Evolutionary conservation across 306 rosid genomes (phyloP).

Genomic region (Cucumis melo): DNA sequence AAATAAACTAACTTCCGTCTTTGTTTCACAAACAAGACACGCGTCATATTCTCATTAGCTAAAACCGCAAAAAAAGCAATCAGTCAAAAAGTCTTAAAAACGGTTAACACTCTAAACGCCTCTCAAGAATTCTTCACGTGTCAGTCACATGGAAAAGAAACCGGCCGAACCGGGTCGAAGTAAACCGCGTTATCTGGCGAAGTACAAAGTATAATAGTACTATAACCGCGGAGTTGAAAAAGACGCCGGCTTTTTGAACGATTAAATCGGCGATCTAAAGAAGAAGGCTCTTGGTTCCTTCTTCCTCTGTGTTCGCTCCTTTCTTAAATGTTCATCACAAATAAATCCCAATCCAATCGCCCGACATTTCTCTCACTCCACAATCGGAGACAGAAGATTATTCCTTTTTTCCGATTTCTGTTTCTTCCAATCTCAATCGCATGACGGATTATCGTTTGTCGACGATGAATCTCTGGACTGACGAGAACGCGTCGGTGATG

Average conservation of each 20-base stretch:
- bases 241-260: not conserved
- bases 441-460: constrained; percentile 42
- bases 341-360: constrained; percentile 5
- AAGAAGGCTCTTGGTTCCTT: not conserved
- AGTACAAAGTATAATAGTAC: not conserved
- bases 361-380: not conserved
- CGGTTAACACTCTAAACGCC: not conserved
- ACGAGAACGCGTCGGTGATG: constrained; percentile 84
- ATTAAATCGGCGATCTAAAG: not conserved
- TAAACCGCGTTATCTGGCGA: not conserved
- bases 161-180: not conserved
- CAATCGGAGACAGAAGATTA: not conserved
- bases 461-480: constrained; percentile 74
- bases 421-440: not conserved
- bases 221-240: not conserved
- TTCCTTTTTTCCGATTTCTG: not conserved
- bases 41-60: not conserved
- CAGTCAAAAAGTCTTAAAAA: not conserved
- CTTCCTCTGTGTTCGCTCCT: not conserved
- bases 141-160: not conserved
- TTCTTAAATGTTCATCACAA: not conserved
- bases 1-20: not conserved
- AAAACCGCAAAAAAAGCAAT: no score
- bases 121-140: not conserved
- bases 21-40: not conserved